A percentile compares a stretch with the other conserved stretches of the same genome.
phyloP scores from a whole-genome alignment of 805 yeast species.

The Saccharomycopsis sp. region DNA sequence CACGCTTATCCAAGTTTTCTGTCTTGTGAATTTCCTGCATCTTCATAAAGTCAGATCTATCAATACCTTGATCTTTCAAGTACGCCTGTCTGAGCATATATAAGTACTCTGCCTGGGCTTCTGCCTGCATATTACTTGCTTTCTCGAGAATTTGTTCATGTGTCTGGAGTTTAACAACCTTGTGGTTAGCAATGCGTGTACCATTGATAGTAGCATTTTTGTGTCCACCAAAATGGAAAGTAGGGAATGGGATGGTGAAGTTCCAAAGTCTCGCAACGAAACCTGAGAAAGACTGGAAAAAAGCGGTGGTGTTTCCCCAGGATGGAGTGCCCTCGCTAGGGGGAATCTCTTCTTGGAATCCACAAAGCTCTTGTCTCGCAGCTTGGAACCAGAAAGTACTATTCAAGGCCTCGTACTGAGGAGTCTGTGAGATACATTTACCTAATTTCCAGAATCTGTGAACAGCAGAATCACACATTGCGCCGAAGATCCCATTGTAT shows the following conservation, averaged over 20 bases:
- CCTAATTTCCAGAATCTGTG: constrained; percentile 15
- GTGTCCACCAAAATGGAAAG: neutral
- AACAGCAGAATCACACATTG: constrained; percentile 11
- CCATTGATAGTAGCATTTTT: neutral
- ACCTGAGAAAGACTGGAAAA: neutral
- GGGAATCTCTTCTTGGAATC: constrained; percentile 5
- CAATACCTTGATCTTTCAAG: neutral
- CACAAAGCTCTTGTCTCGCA: constrained; percentile 18
- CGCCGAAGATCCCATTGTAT: constrained; percentile 14
- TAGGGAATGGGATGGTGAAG: neutral
- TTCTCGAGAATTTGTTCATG: constrained; percentile 4
- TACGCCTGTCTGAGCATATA: constrained; percentile 5
- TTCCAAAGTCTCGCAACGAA: neutral
- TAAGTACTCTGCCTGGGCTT: constrained; percentile 17
- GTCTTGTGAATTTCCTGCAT: neutral
- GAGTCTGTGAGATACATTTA: constrained; percentile 16
- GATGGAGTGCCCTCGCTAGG: neutral
- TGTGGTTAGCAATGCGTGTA: neutral
- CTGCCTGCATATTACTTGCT: constrained; percentile 1
- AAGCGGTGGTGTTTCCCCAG: neutral
- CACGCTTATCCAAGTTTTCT: neutral
- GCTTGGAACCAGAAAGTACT: constrained; percentile 20
- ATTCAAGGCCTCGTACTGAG: constrained; percentile 8
- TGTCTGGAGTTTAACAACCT: neutral
- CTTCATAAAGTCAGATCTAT: neutral